Percentiles rank a stretch among this genome's conserved stretches.
Conservation (phyloP, 108 stramenopile species). For the Epipyxis sp. region DNA sequence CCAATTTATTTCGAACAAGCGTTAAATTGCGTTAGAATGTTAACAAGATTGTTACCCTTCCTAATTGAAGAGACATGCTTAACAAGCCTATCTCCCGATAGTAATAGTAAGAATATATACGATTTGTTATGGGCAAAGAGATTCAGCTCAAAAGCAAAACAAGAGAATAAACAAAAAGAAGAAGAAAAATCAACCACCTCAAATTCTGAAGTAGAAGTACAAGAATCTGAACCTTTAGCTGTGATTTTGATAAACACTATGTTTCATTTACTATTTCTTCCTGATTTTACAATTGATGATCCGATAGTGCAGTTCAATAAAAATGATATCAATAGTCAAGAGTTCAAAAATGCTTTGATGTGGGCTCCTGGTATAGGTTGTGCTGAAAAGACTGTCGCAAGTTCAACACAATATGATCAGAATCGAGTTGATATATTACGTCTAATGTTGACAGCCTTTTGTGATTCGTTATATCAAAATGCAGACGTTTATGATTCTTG, state of each 20-base stretch:
- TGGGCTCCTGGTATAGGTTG: constrained; percentile 32
- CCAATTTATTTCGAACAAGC: constrained; percentile 88
- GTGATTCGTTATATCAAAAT: constrained; percentile 78
- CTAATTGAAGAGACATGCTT: constrained; percentile 79
- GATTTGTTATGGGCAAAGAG: constrained; percentile 34
- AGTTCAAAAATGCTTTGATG: constrained; percentile 31
- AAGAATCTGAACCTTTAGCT: constrained; percentile 75
- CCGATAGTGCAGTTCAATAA: constrained; percentile 25
- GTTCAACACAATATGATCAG: constrained; percentile 22
- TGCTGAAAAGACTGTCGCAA: constrained; percentile 22
- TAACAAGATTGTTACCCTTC: constrained; percentile 84
- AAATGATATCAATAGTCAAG: constrained; percentile 3
- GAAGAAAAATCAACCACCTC: constrained; percentile 54
- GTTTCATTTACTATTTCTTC: constrained; percentile 87
- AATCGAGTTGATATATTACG: constrained; percentile 52
- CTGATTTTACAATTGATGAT: constrained; percentile 84
- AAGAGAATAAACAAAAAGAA: not conserved
- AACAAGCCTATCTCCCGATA: too few relatives aligned
- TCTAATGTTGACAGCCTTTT: constrained; percentile 75
- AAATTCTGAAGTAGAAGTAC: constrained; percentile 17
- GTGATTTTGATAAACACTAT: constrained; percentile 80
- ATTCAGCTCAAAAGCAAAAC: not conserved
- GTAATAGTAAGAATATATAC: constrained; percentile 35
- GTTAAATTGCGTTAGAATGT: constrained; percentile 80
- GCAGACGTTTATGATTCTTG: constrained; percentile 80